Evolutionary conservation across 257 asterid species (phyloP).

Genomic region (Forsythia suspensa): DNA sequence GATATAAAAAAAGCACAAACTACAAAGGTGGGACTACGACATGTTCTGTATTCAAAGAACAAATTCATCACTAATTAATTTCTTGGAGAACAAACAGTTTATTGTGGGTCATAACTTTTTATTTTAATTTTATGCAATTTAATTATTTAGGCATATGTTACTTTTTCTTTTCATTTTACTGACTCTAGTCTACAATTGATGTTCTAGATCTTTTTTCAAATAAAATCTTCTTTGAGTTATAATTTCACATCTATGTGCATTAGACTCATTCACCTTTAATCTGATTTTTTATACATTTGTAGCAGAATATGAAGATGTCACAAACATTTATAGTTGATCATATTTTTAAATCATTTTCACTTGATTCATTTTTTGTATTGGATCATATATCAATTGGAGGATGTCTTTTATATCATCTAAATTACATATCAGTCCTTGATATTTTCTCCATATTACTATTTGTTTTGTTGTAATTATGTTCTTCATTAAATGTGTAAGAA

Average conservation of each 20-base stretch:
- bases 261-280: slow-evolving; percentile 21
- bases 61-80: background rate
- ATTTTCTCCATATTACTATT: background rate
- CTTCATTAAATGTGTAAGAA: background rate
- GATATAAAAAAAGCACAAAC: background rate
- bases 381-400: background rate
- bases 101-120: background rate
- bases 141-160: background rate
- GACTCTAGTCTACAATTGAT: background rate
- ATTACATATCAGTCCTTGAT: background rate
- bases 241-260: background rate
- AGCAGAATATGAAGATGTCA: slow-evolving; percentile 92
- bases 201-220: background rate
- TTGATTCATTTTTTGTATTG: slow-evolving; percentile 11
- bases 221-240: slow-evolving; percentile 1
- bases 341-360: slow-evolving; percentile 17
- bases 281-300: slow-evolving; percentile 20
- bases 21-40: background rate
- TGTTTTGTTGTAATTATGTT: background rate
- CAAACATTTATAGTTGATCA: slow-evolving; percentile 93
- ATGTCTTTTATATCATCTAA: slow-evolving; percentile 7
- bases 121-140: background rate
- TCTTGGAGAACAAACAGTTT: background rate
- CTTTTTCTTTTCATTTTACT: background rate
- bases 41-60: background rate